Conservation (phyloP, 2,329 filamentous ascomycete species). For the Colletotrichum orbiculare region DNA sequence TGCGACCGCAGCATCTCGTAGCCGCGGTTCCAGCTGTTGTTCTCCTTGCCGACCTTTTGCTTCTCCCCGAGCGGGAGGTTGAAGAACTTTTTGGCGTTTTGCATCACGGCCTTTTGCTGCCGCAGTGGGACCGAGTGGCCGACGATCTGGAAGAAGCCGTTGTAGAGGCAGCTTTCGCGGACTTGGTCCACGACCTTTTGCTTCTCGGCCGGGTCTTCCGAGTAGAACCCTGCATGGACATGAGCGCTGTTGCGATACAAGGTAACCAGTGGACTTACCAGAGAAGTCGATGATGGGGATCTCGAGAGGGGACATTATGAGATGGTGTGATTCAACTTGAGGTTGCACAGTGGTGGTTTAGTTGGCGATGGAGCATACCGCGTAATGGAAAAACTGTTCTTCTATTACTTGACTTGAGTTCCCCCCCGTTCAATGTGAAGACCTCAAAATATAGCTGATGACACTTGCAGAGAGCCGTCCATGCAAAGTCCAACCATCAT, state of each 20-base stretch:
- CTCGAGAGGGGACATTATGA: conserved; percentile 29
- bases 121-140: conserved; percentile 56
- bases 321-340: background rate
- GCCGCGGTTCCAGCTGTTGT: conserved; percentile 57
- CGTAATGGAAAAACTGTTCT: background rate
- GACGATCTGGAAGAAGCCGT: conserved; percentile 66
- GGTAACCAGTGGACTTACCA: conserved; percentile 27
- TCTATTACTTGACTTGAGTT: background rate
- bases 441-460: conserved; percentile 8
- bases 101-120: conserved; percentile 54
- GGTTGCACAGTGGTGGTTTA: background rate
- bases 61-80: conserved; percentile 55
- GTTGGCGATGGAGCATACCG: background rate
- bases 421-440: background rate
- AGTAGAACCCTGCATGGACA: conserved; percentile 37
- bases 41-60: conserved; percentile 50
- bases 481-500: background rate
- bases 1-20: conserved; percentile 61
- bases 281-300: conserved; percentile 46
- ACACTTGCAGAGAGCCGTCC: background rate
- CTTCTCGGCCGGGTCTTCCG: conserved; percentile 40
- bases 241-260: too few species aligned
- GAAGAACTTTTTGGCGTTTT: conserved; percentile 59
- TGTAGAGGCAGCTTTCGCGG: conserved; percentile 53
- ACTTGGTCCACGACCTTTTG: conserved; percentile 49